Evolutionary conservation across 2,329 filamentous ascomycete genomes (phyloP), one percentile per base, ranked within the genome.

Genomic region (Sarocladiaceae sp.): DNA sequence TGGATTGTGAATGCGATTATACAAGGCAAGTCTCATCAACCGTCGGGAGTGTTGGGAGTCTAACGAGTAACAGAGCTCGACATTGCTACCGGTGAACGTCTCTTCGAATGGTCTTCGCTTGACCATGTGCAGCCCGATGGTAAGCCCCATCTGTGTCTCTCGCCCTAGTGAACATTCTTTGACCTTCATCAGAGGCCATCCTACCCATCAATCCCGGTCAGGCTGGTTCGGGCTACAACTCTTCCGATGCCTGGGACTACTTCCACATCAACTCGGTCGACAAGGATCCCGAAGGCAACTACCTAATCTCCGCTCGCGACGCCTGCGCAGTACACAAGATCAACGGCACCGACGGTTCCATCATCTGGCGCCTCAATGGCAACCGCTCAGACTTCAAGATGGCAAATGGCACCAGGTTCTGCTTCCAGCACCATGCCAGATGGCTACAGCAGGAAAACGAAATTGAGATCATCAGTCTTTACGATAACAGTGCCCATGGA

Each of bases 201-300:
- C 64, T 78, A 11, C 69, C 72, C 12, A 64, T 78, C 26, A 72
- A 73, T 55, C 15, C 29, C 29, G 29, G 29, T 33, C 29, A 15
- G 15, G 29, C 29, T 8, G 8, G 8, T 15, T 10, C 59, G 8
- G 65, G 65, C 3, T 64, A 60, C 49, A 67, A 66, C 46, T 56
- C 53, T 18, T 60, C 58, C 17, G 57, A 56, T n/a, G 61, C 71
- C 1, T 83, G 77, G 69, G 79, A 83, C 58, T 81, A 75, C 55
- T 82, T 81, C 61, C 79, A 82, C 60, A 75, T 82, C 64, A 82
- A 82, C 64, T 77, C 76, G 29, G 69, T 83, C 29, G 75, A 80
- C 58, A 79, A 80, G 59, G 73, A 76, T 52, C 58, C 64, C 1
- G 58, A 69, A 15, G 29, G 29, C 20, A 76, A 82, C 57, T 83